Conservation (phyloP, 306 rosid species). For the Oxytropis ochrocephala region DNA sequence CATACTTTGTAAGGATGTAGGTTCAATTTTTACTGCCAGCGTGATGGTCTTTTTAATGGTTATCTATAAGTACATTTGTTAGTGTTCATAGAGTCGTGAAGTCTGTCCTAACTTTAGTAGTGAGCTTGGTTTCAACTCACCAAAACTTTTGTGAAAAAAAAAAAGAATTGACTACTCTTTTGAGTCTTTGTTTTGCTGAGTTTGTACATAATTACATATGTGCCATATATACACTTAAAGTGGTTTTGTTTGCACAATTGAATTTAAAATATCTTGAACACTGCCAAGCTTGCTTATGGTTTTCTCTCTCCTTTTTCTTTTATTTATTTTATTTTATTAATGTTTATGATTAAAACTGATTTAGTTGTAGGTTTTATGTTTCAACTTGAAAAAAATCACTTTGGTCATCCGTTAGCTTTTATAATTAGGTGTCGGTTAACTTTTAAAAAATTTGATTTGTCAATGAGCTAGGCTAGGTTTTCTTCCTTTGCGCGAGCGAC, state of each 20-base stretch:
- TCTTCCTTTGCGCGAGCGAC: background rate
- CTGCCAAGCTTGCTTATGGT: background rate
- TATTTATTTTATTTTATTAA: background rate
- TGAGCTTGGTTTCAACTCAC: no score
- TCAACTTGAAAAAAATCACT: background rate
- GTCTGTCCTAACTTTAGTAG: no score
- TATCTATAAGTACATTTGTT: no score
- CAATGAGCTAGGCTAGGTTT: no score
- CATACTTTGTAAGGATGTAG: no score
- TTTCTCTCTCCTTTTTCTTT: background rate
- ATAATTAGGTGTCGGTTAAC: conserved; percentile 11
- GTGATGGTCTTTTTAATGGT: no score
- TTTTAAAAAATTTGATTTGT: no score
- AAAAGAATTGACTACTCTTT: conserved; percentile 19
- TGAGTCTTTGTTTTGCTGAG: background rate
- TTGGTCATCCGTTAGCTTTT: conserved; percentile 13
- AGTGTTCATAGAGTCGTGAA: no score
- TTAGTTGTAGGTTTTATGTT: background rate
- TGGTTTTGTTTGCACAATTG: background rate
- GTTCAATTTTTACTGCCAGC: no score
- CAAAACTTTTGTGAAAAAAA: background rate
- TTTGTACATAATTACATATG: background rate
- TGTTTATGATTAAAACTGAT: background rate
- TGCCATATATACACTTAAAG: background rate
- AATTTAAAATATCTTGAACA: background rate